Percentiles rank a stretch among this genome's conserved stretches.
phyloP scores from a whole-genome alignment of 495 filamentous ascomycete genomes.

The Penicillium subrubescens region DNA sequence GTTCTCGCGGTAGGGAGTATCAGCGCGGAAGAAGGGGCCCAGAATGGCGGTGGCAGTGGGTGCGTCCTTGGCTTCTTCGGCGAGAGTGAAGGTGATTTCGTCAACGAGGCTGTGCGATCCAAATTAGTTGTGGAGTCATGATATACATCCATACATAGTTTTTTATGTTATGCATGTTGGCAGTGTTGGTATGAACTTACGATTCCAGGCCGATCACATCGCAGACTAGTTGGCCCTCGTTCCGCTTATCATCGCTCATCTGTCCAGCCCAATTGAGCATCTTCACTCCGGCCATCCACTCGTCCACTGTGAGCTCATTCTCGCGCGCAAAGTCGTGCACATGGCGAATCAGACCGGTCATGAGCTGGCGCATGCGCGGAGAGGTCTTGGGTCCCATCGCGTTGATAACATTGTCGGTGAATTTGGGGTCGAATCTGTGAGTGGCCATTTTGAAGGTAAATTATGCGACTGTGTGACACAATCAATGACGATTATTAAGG shows the following conservation, averaged over 20 bases:
- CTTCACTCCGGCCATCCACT: constrained; percentile 49
- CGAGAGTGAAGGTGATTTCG: constrained; percentile 72
- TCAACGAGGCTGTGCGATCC: constrained; percentile 57
- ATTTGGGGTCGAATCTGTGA: constrained; percentile 56
- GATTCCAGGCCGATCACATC: constrained; percentile 76
- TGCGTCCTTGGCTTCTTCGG: constrained; percentile 47
- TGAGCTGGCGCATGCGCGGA: constrained; percentile 52
- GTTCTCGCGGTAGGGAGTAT: constrained; percentile 65
- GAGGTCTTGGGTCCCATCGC: constrained; percentile 68
- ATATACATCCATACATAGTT: background rate
- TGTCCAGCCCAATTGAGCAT: constrained; percentile 73
- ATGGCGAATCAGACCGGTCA: constrained; percentile 46
- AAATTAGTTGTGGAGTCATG: background rate
- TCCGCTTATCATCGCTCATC: constrained; percentile 70
- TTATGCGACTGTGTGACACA: background rate
- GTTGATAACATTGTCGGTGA: constrained; percentile 70
- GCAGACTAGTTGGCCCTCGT: constrained; percentile 71
- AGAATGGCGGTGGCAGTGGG: constrained; percentile 73
- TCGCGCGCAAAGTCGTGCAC: constrained; percentile 53
- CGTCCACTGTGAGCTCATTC: constrained; percentile 50
- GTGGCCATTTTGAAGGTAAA: constrained; percentile 32
- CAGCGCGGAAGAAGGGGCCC: constrained; percentile 75
- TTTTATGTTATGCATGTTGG: background rate
- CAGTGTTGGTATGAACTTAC: constrained; percentile 27
- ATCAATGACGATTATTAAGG: background rate